phyloP scores from a whole-genome alignment of 23 red algal species.

The Gracilaria gracilis region DNA sequence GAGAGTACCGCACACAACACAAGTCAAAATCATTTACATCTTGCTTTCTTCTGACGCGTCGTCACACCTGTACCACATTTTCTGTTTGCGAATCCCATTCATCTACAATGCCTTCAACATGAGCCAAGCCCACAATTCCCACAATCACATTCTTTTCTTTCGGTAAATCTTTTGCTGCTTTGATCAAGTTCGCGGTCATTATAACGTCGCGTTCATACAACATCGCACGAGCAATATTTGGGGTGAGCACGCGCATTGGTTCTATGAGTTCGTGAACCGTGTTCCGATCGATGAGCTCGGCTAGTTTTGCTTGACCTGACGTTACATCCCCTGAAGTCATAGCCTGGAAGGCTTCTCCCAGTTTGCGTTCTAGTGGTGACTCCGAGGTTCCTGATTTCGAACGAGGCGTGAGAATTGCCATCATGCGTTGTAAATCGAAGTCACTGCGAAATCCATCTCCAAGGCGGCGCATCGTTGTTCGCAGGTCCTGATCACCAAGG shows the following conservation, averaged over 20 bases:
- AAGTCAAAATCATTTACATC: too few species aligned
- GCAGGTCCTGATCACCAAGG: slow-evolving; percentile 54
- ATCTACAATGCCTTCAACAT: slow-evolving; percentile 48
- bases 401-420: slow-evolving; percentile 34
- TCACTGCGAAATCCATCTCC: slow-evolving; percentile 48
- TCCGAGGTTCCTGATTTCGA: background rate
- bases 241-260: slow-evolving; percentile 43
- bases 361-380: slow-evolving; percentile 23
- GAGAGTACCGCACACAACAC: too few species aligned
- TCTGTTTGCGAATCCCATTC: slow-evolving; percentile 41
- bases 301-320: slow-evolving; percentile 40
- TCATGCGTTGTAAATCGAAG: slow-evolving; percentile 39
- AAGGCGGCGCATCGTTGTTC: slow-evolving; percentile 41
- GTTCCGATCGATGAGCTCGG: slow-evolving; percentile 46
- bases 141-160: slow-evolving; percentile 44
- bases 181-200: slow-evolving; percentile 53
- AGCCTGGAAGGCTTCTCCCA: slow-evolving; percentile 43
- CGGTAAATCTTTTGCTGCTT: slow-evolving; percentile 18
- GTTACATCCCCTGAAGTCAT: slow-evolving; percentile 42
- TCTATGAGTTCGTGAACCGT: slow-evolving; percentile 46
- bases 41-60: background rate
- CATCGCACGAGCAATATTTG: slow-evolving; percentile 50
- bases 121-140: slow-evolving; percentile 51
- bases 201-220: slow-evolving; percentile 57
- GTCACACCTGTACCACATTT: background rate